A percentile compares a stretch with the other conserved stretches of the same genome.
Evolutionary conservation across 805 yeast species (phyloP).

Genomic region (Candida adriatica): DNA sequence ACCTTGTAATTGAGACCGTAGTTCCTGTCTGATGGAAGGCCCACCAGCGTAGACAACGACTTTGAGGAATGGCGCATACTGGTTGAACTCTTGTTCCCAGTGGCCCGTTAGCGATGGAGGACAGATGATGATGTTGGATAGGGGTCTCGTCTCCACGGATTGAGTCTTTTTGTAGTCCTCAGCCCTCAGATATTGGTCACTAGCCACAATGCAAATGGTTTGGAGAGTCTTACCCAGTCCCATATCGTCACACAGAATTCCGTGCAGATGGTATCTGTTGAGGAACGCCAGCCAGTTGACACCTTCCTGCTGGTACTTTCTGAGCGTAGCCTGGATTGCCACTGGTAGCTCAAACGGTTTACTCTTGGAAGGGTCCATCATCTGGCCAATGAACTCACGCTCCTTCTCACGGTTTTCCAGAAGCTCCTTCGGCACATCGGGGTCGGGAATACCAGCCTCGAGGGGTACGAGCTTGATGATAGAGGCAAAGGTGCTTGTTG

Average conservation of each 20-base stretch:
- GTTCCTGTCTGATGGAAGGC: slow-evolving; percentile 58
- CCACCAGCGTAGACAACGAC: slow-evolving; percentile 91
- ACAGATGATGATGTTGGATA: slow-evolving; percentile 85
- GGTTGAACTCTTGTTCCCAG: slow-evolving; percentile 93
- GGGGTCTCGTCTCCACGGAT: slow-evolving; percentile 57
- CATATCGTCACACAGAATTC: slow-evolving; percentile 98
- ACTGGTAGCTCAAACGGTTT: slow-evolving; percentile 86
- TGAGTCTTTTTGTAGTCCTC: slow-evolving; percentile 56
- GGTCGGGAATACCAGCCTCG: slow-evolving; percentile 96
- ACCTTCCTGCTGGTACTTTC: slow-evolving; percentile 97
- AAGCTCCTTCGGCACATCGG: slow-evolving; percentile 82
- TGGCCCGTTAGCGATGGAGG: slow-evolving; percentile 98
- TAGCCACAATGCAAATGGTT: slow-evolving; percentile 93
- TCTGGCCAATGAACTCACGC: slow-evolving; percentile 89
- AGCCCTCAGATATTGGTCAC: slow-evolving; percentile 85
- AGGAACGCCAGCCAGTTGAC: slow-evolving; percentile 96
- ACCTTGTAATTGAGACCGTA: slow-evolving; percentile 42
- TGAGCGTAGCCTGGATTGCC: slow-evolving; percentile 82
- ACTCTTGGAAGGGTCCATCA: slow-evolving; percentile 95
- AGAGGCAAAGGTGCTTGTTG: slow-evolving; percentile 95
- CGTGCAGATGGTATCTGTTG: slow-evolving; percentile 92
- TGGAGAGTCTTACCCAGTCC: slow-evolving; percentile 97
- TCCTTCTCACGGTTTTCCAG: slow-evolving; percentile 88
- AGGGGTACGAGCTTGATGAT: slow-evolving; percentile 92
- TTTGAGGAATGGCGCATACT: slow-evolving; percentile 81